Conservation (phyloP, 306 rosid genomes). For the Mucuna pruriens region DNA sequence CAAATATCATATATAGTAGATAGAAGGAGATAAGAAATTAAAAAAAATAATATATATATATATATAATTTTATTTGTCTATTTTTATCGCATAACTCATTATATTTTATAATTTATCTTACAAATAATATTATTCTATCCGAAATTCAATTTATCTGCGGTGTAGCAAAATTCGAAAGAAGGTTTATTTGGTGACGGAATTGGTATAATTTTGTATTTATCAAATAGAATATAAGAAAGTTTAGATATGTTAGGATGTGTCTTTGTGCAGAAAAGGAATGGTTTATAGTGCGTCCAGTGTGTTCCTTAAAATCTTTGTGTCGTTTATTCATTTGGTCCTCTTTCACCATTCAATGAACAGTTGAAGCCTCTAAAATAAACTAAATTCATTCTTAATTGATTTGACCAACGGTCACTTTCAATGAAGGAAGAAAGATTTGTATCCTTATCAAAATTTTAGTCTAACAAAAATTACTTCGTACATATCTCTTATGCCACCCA, state of each 20-base stretch:
- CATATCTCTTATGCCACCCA: not conserved
- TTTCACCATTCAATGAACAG: not conserved
- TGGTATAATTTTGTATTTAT: not conserved
- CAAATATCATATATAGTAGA: too few relatives aligned
- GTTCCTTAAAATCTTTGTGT: not conserved
- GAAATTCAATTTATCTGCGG: not conserved
- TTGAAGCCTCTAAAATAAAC: not conserved
- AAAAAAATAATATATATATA: too few relatives aligned
- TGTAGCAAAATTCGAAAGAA: not conserved
- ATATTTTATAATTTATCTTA: too few relatives aligned
- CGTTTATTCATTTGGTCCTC: not conserved
- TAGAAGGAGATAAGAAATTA: too few relatives aligned
- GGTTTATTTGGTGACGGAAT: conserved; percentile 25
- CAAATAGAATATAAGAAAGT: not conserved
- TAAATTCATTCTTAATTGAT: not conserved
- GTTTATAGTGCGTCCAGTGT: not conserved
- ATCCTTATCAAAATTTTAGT: not conserved
- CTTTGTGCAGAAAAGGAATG: not conserved
- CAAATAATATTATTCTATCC: not conserved
- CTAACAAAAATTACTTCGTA: not conserved
- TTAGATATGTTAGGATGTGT: not conserved
- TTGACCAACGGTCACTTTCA: not conserved
- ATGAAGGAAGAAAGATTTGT: not conserved
- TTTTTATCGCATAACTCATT: too few relatives aligned
- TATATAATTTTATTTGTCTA: too few relatives aligned